Percentiles rank a stretch among this genome's conserved stretches.
These are phyloP conservation scores for Daldinia concentrica DNA, from an alignment of 495 filamentous ascomycete species.

Conservation along the genomic window DNA sequence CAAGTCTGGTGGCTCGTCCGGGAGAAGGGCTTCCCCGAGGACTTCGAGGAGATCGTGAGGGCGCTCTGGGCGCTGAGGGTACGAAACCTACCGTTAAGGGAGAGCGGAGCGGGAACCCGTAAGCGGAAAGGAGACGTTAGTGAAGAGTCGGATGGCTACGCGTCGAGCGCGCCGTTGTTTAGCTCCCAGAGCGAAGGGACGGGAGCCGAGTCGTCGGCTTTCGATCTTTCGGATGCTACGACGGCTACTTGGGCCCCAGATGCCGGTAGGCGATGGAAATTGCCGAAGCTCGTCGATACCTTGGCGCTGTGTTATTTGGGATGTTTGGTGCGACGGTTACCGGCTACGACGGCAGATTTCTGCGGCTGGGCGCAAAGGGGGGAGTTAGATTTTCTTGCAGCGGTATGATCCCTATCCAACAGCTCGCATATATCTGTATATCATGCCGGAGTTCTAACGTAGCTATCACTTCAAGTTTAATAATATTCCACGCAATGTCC, in stretches of 20 bases:
- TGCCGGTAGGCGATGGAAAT: slow-evolving; percentile 48
- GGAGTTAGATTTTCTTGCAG: slow-evolving; percentile 52
- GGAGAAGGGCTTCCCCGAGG: slow-evolving; percentile 50
- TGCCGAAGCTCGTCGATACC: slow-evolving; percentile 54
- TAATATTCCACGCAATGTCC: slow-evolving; percentile 71
- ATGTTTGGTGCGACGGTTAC: slow-evolving; percentile 54
- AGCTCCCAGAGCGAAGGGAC: slow-evolving; percentile 51
- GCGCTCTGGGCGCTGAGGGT: slow-evolving; percentile 62
- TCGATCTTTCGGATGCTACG: slow-evolving; percentile 40
- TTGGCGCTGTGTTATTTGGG: slow-evolving; percentile 58
- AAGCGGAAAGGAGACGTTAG: slow-evolving; percentile 6
- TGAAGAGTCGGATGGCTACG: slow-evolving; percentile 20
- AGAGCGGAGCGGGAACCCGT: slow-evolving; percentile 16
- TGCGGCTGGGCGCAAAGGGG: slow-evolving; percentile 54
- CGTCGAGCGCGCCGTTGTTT: slow-evolving; percentile 41
- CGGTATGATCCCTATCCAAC: slow-evolving; percentile 43
- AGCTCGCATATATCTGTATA: background rate
- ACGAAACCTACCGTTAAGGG: slow-evolving; percentile 48
- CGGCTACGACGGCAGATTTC: slow-evolving; percentile 56
- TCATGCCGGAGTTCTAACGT: slow-evolving; percentile 28
- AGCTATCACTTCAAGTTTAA: slow-evolving; percentile 43
- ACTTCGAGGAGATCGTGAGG: slow-evolving; percentile 61
- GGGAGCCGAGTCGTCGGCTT: slow-evolving; percentile 23
- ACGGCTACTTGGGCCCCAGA: slow-evolving; percentile 40
- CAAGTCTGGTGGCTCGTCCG: slow-evolving; percentile 57